Evolutionary conservation across 805 yeast species (phyloP).

Genomic region (Kodamaea restingae): DNA sequence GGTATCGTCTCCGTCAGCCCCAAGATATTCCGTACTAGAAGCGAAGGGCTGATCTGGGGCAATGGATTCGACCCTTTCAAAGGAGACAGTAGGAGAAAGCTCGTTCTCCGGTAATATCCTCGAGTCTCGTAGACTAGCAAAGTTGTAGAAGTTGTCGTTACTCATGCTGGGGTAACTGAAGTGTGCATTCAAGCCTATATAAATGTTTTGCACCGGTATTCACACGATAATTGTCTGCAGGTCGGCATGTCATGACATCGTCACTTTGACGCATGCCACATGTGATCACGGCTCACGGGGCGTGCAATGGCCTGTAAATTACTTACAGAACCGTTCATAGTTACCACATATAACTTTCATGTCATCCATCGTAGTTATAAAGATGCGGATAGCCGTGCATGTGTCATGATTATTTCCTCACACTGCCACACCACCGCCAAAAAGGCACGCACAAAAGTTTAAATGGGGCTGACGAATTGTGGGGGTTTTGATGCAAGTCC

Average conservation of each 20-base stretch:
- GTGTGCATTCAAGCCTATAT: background rate
- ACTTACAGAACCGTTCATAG: too few species aligned
- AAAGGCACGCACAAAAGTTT: too few species aligned
- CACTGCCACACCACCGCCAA: too few species aligned
- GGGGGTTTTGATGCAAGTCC: too few species aligned
- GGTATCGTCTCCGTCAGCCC: background rate
- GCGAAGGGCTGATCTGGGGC: background rate
- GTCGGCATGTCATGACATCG: background rate
- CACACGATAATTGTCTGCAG: slow-evolving; percentile 1
- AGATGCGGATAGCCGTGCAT: too few species aligned
- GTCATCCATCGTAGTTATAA: too few species aligned
- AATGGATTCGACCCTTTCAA: background rate
- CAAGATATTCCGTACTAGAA: background rate
- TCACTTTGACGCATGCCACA: background rate
- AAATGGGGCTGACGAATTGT: too few species aligned
- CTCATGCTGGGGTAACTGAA: background rate
- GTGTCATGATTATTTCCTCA: too few species aligned
- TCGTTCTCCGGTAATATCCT: background rate
- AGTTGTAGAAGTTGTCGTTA: slow-evolving; percentile 7
- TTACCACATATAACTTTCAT: too few species aligned
- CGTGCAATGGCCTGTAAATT: too few species aligned
- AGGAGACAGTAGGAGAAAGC: slow-evolving; percentile 1
- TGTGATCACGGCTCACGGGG: background rate
- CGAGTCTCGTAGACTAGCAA: slow-evolving; percentile 8
- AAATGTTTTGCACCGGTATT: background rate